Base-by-base conservation (phyloP, 768 basidiomycete genomes). In the Tulasnella calospora region DNA sequence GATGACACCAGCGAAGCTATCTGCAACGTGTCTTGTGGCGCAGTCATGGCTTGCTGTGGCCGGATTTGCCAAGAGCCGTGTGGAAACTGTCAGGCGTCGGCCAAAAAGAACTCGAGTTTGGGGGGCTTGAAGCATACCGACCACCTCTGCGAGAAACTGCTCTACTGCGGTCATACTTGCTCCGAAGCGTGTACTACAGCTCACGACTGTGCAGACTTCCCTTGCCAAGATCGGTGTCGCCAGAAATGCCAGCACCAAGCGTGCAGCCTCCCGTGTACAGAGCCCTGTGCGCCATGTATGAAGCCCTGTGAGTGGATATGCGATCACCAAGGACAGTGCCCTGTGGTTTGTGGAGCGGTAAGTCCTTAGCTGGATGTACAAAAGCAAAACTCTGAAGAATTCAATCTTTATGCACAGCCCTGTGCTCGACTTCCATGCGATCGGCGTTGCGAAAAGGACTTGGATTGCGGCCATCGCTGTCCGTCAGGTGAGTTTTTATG, bases 351-450 rank as follows among this genome's bases (percentile, higher is more conserved):
- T 81, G 91, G 91, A 21, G 91, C 91, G 5, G 91, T 92, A 78
- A 84, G 90, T 85, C 0, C 23, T 44, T 55, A 15, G 2, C 33
- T 33, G 7, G 7, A 44, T 10, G 13, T 44, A 44, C 13, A 38
- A 38, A 38, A 38, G 9, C 38, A 38, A 38, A 9, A n/a, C 41
- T 8, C 41, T 80, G 15, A 77, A 47, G 3, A 51, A 38, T 44
- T 35, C 10, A 12, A 51, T n/a, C 36, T 17, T 30, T 74, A 5
- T 27, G 7, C 13, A 10, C 41, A 92, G 91, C 86, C 90, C 27
- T 93, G 92, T 82, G 85, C 88, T 4, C 87, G 91, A 4, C 82
- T 91, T 1, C 92, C 92, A 2, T 92, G 92, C 80, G 89, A 92
- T 79, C 76, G 82, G 70, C 87, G 86, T 0, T 93, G 92, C 77